A percentile compares a stretch with the other conserved stretches of the same genome.
Conservation (phyloP, 2,329 filamentous ascomycete species). For the Didymella pinodella region DNA sequence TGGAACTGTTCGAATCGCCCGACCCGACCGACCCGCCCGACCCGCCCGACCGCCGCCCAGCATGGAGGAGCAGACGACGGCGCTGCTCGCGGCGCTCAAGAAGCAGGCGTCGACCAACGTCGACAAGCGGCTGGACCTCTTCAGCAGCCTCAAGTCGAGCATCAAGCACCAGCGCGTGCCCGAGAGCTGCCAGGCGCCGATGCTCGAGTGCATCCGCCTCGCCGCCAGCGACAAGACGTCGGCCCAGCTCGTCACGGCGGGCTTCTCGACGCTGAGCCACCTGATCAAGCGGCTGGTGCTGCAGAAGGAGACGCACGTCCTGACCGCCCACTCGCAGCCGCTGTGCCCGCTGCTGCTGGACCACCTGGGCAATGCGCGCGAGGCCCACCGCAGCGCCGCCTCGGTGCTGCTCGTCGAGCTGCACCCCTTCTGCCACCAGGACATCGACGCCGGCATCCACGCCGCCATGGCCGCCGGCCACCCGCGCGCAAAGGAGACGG, state of each 20-base stretch:
- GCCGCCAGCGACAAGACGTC: slow-evolving; percentile 80
- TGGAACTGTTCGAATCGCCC: too few relatives aligned
- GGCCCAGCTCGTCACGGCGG: slow-evolving; percentile 75
- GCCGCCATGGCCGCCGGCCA: slow-evolving; percentile 81
- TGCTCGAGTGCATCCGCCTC: slow-evolving; percentile 83
- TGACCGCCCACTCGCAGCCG: slow-evolving; percentile 72
- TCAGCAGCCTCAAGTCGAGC: slow-evolving; percentile 80
- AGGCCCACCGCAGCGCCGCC: slow-evolving; percentile 80
- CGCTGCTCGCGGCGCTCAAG: slow-evolving; percentile 62
- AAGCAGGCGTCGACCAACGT: slow-evolving; percentile 71
- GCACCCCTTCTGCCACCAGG: slow-evolving; percentile 71
- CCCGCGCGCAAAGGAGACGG: slow-evolving; percentile 81
- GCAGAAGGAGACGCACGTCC: slow-evolving; percentile 78
- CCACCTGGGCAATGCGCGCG: slow-evolving; percentile 85
- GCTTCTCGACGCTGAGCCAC: slow-evolving; percentile 87
- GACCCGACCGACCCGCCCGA: not conserved
- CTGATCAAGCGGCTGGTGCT: slow-evolving; percentile 84
- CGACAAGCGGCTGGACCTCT: slow-evolving; percentile 73
- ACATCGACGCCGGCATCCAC: slow-evolving; percentile 82
- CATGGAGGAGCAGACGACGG: slow-evolving; percentile 66
- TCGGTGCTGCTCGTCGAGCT: slow-evolving; percentile 79
- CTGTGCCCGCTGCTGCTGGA: slow-evolving; percentile 81
- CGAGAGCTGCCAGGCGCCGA: slow-evolving; percentile 71
- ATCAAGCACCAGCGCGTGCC: slow-evolving; percentile 95
- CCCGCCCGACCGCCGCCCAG: slow-evolving; percentile 10